phyloP scores from a whole-genome alignment of 2,329 filamentous ascomycete genomes.

The Thelonectria rubi region DNA sequence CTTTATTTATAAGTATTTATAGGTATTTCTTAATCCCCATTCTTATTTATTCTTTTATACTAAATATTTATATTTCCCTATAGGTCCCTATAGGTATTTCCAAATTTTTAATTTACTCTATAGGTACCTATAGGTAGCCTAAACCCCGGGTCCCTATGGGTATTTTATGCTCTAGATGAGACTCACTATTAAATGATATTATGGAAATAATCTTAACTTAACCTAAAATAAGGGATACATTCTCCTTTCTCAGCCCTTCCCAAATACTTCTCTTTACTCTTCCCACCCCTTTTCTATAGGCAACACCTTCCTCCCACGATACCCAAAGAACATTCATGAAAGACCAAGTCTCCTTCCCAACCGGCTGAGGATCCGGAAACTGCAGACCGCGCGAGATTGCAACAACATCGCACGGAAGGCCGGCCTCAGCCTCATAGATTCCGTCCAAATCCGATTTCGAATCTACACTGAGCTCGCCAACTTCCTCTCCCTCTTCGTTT shows the following conservation, averaged over 20 bases:
- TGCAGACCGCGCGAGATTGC: conserved; percentile 11
- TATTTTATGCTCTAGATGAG: too few species aligned
- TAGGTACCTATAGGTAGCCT: too few species aligned
- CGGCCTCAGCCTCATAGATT: background rate
- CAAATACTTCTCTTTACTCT: conserved; percentile 10
- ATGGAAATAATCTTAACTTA: background rate
- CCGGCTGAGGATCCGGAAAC: background rate
- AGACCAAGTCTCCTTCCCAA: conserved; percentile 2
- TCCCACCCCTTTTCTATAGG: conserved; percentile 16
- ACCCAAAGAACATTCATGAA: conserved; percentile 25
- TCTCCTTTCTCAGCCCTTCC: conserved; percentile 15
- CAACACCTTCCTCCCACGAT: conserved; percentile 14
- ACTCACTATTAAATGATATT: too few species aligned
- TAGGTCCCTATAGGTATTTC: too few species aligned
- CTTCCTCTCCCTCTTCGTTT: conserved; percentile 4
- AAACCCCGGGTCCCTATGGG: too few species aligned
- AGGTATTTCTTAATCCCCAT: too few species aligned
- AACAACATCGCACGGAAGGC: conserved; percentile 5
- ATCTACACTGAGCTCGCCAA: conserved; percentile 13
- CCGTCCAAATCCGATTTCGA: background rate
- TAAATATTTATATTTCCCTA: too few species aligned
- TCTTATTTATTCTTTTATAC: too few species aligned
- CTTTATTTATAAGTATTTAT: too few species aligned
- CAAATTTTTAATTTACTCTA: too few species aligned
- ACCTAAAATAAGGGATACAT: conserved; percentile 13